Conservation (phyloP, 768 basidiomycete species). For the Podaxis rugospora region DNA sequence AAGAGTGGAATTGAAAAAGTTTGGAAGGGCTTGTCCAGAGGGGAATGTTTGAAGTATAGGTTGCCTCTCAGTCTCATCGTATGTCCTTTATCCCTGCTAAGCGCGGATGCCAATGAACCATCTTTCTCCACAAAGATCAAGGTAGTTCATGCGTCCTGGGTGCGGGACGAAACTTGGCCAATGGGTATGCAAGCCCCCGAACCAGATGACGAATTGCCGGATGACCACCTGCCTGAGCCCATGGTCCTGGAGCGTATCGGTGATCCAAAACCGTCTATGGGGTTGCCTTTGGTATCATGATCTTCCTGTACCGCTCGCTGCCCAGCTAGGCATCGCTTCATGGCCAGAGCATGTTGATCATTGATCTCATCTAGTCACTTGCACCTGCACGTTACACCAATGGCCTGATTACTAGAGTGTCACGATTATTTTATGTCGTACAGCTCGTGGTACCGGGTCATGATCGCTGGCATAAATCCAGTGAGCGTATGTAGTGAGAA, state of each 20-base stretch:
- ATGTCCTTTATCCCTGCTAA: constrained; percentile 24
- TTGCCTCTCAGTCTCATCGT: constrained; percentile 67
- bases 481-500: background rate
- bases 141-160: constrained; percentile 70
- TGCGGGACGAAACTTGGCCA: constrained; percentile 77
- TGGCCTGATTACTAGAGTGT: background rate
- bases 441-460: background rate
- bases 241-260: background rate
- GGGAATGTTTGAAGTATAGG: constrained; percentile 51
- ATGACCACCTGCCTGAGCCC: background rate
- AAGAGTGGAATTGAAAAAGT: constrained; percentile 50
- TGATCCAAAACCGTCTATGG: background rate
- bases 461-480: background rate
- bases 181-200: constrained; percentile 53
- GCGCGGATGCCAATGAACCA: constrained; percentile 3
- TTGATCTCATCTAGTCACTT: background rate
- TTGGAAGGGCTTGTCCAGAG: constrained; percentile 58
- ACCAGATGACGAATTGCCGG: constrained; percentile 47
- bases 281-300: background rate
- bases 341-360: background rate
- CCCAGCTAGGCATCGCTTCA: background rate
- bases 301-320: background rate
- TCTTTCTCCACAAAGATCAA: constrained; percentile 47
- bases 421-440: background rate
- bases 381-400: background rate